Base-by-base conservation (phyloP, 2,329 filamentous ascomycete species). In the Capronia americana region DNA sequence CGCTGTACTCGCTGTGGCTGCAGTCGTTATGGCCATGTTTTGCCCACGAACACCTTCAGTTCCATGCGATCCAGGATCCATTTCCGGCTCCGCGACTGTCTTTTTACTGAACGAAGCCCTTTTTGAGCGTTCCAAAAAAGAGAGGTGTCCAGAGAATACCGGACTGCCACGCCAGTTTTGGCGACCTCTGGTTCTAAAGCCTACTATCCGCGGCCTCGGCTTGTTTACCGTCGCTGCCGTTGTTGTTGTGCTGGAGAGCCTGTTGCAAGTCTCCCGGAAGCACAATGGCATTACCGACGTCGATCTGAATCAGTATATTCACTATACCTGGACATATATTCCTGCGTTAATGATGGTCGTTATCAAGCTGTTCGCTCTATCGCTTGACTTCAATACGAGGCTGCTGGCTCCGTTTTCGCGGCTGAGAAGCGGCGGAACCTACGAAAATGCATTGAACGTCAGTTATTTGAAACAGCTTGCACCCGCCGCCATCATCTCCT, bases 21-120 rank as follows among this genome's bases (percentile, higher is more conserved):
- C 48, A 26, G 26, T 53, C 26, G n/a, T 28, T 5, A 53, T 53
- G 48, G 48, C 48, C 5, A 26, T 28, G 20, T 53, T 53, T 12
- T 53, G 48, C 48, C 10, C 11, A 7, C 48, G 48, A 17, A 17
- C 20, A 17, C 12, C 11, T 11, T 53, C 26, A 7, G 6, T 53
- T 12, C 48, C 48, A 26, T 53, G 48, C 26, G 48, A 53, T 53
- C 48, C 48, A 53, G 48, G 48, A 53, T 53, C 48, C 20, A 26
- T 53, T 26, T 23, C 20, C 4, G 48, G 48, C 10, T 23, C 23
- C 6, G 48, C 48, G 11, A 17, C 48, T 14, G 48, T 53, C 23
- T 26, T 53, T 12, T 53, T 20, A 14, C 11, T 28, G 23, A 28
- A 53, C 10, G 8, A 26, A 53, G 10, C 11, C 10, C 48, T 26